A percentile compares a stretch with the other conserved stretches of the same genome.
These are phyloP conservation scores for Cucumis variabilis DNA, from an alignment of 331 rosid species.

Conservation along the genomic window DNA sequence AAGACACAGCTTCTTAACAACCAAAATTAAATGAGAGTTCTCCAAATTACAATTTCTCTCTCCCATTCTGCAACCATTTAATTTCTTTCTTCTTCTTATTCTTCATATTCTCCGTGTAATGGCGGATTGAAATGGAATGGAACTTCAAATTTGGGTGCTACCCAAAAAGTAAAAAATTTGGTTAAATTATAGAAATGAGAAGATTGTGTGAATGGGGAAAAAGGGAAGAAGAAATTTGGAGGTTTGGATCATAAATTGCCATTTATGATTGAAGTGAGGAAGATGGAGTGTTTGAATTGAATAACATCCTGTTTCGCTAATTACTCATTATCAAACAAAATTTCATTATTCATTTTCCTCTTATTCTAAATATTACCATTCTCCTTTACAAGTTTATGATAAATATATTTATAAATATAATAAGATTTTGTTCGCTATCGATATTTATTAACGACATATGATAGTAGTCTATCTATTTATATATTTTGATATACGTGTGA, in stretches of 20 bases:
- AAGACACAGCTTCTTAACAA: constrained; percentile 55
- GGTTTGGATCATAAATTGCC: constrained; percentile 13
- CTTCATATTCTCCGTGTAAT: not conserved
- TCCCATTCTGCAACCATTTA: not conserved
- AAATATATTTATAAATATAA: no score
- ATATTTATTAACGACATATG: no score
- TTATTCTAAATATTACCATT: not conserved
- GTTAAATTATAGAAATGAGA: not conserved
- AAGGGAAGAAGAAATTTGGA: not conserved
- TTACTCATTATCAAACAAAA: not conserved
- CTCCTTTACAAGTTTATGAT: no score
- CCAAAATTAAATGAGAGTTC: constrained; percentile 38
- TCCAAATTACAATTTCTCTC: not conserved
- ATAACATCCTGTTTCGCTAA: not conserved
- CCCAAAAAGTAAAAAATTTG: not conserved
- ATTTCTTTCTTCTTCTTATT: not conserved
- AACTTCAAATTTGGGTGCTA: constrained; percentile 17
- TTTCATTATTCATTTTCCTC: not conserved
- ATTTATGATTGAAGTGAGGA: not conserved
- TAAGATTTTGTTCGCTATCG: no score
- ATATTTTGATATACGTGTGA: no score
- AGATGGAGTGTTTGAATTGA: constrained; percentile 21
- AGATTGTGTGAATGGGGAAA: not conserved
- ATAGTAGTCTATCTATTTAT: no score
- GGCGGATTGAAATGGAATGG: not conserved